Conservation (phyloP, 78 protist species). For the Chrysochromulina parva region DNA sequence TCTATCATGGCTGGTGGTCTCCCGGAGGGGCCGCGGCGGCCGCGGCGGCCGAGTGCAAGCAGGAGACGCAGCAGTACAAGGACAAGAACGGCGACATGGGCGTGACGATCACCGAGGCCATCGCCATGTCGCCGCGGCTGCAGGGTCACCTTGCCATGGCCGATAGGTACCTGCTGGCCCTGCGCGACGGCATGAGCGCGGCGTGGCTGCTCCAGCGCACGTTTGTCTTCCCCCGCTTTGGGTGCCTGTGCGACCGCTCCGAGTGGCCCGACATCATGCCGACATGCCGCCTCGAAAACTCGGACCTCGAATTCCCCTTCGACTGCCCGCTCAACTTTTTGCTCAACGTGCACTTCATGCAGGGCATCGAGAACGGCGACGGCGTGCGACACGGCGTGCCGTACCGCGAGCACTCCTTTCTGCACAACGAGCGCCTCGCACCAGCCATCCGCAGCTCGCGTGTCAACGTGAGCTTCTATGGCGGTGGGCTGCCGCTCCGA, state of each 20-base stretch:
- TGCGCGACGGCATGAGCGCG: slow-evolving; percentile 1
- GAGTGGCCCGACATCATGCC: slow-evolving; percentile 27
- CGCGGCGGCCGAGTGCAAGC: not conserved
- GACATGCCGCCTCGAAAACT: not conserved
- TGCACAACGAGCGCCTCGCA: not conserved
- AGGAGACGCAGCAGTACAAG: not conserved
- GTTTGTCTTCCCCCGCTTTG: not conserved
- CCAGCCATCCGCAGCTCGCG: not conserved
- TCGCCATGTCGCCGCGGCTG: slow-evolving; percentile 3
- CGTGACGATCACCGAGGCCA: not conserved
- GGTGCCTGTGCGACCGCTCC: not conserved
- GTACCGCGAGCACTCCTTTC: slow-evolving; percentile 14
- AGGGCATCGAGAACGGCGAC: not conserved
- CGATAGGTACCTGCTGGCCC: not conserved
- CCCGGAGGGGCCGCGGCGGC: not conserved
- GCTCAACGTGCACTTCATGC: slow-evolving; percentile 25
- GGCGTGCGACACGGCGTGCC: not conserved
- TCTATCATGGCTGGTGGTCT: not conserved
- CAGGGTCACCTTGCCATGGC: not conserved
- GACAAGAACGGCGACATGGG: not conserved
- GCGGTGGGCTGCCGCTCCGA: too few species aligned
- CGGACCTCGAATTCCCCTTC: slow-evolving; percentile 1
- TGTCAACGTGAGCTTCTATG: not conserved
- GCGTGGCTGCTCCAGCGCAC: slow-evolving; percentile 13
- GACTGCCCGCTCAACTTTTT: slow-evolving; percentile 9